Evolutionary conservation across 1,139 yeast species (phyloP).

Genomic region (Petasospora fabianii): DNA sequence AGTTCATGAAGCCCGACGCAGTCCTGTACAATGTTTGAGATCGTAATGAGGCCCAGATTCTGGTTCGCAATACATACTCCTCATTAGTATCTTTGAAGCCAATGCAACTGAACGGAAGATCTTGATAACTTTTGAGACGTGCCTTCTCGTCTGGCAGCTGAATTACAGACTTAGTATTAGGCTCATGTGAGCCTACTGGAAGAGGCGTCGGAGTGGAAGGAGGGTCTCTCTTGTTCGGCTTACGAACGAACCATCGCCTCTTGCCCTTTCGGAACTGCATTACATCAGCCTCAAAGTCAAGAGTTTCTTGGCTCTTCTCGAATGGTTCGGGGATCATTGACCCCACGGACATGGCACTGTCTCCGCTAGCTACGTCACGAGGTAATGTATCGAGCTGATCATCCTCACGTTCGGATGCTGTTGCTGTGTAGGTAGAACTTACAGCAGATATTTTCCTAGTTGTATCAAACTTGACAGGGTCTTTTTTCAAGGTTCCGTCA

Average conservation of each 20-base stretch:
- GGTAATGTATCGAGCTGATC: too few species aligned
- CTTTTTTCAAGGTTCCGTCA: background rate
- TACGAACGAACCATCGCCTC: background rate
- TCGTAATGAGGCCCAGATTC: conserved; percentile 79
- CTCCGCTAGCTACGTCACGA: background rate
- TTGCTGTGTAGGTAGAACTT: too few species aligned
- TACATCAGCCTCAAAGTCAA: conserved; percentile 1
- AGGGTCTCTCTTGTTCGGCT: background rate
- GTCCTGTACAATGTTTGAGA: conserved; percentile 79
- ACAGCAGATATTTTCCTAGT: conserved; percentile 5
- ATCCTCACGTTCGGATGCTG: too few species aligned
- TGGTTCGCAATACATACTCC: conserved; percentile 59
- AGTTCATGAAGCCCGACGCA: conserved; percentile 72
- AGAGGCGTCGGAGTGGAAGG: conserved; percentile 5
- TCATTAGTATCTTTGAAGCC: conserved; percentile 68
- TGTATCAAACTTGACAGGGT: conserved; percentile 7
- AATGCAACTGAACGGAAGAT: conserved; percentile 64
- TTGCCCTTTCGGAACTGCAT: background rate
- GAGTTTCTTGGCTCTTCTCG: conserved; percentile 1
- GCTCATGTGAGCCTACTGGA: conserved; percentile 3
- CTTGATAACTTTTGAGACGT: conserved; percentile 34
- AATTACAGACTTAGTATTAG: background rate
- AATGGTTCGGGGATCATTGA: background rate
- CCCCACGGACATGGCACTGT: background rate
- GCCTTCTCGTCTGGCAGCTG: conserved; percentile 1